Base-by-base conservation (phyloP, 2,329 filamentous ascomycete genomes). In the Alternaria panax region DNA sequence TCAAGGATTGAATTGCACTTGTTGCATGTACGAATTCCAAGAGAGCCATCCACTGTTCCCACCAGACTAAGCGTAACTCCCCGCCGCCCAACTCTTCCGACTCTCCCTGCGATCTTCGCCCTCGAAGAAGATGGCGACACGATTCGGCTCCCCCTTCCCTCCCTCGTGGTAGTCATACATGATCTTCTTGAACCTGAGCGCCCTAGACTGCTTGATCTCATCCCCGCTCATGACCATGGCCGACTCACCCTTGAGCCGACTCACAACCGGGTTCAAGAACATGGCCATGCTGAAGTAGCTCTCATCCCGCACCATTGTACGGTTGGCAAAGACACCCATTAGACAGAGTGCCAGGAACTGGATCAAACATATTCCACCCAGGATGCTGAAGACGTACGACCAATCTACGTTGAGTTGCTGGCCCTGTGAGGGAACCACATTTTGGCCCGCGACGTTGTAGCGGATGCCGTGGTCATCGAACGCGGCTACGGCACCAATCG, bases 401-500 rank as follows among this genome's bases (percentile, higher is more conserved):
- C 75, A 77, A 32, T 72, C 69, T 0, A 74, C 73, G 7, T 66
- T 66, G 9, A 77, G 59, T 38, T 68, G 61, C 24, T 75, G 72
- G 16, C 73, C 74, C 43, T 70, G 69, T 0, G 36, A 46, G 2
- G 65, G 59, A 11, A 65, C 40, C 0, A 43, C 55, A 18, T 38
- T 57, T 59, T 65, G 56, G 1, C 63, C 50, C 0, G 20, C 45
- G 8, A 75, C 40, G 7, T 63, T 65, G 54, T 71, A 69, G 2
- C 65, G 67, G 8, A 70, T 60, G 8, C 75, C 73, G 27, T 76
- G 73, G 43, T 77, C 73, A 47, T 77, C 73, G 34, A 74, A 75
- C 2, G 74, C 73, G 0, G 75, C 74, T 5, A 77, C 65, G 0
- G 74, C 68, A 9, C 72, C 70, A 41, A 75, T 72, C 1, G 68